Percentiles rank a stretch among this genome's conserved stretches.
Evolutionary conservation across 2,329 filamentous ascomycete species (phyloP).

Genomic region (Diaporthe helianthi): DNA sequence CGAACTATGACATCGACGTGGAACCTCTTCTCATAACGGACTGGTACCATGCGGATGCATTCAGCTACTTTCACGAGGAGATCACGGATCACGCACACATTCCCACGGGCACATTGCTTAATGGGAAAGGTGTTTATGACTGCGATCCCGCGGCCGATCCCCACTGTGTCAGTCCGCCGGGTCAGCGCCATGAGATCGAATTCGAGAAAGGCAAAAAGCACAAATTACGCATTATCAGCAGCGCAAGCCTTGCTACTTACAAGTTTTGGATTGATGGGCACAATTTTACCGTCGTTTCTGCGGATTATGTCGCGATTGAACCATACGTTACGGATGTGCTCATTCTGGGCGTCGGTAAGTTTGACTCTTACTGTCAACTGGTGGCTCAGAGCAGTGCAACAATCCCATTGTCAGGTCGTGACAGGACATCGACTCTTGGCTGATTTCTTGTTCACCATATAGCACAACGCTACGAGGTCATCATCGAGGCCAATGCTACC

Average conservation of each 20-base stretch:
- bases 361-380: no score
- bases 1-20: constrained; percentile 68
- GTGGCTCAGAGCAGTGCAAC: no score
- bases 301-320: constrained; percentile 55
- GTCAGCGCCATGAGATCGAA: not conserved
- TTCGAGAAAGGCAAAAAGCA: constrained; percentile 47
- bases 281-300: constrained; percentile 53
- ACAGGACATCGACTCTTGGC: no score
- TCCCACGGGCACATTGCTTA: constrained; percentile 46
- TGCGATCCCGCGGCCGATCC: constrained; percentile 42
- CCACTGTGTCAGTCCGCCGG: constrained; percentile 40
- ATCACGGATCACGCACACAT: not conserved
- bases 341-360: constrained; percentile 44
- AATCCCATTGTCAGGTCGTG: no score
- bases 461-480: constrained; percentile 48
- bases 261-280: constrained; percentile 56
- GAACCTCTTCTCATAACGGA: constrained; percentile 64
- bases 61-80: not conserved
- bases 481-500: constrained; percentile 46
- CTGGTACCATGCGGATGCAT: constrained; percentile 56
- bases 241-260: constrained; percentile 51
- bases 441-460: constrained; percentile 35
- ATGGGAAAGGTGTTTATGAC: constrained; percentile 55
- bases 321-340: constrained; percentile 57
- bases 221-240: constrained; percentile 53